Evolutionary conservation across 495 filamentous ascomycete genomes (phyloP).

Genomic region (Trichodelitschia bisporula): DNA sequence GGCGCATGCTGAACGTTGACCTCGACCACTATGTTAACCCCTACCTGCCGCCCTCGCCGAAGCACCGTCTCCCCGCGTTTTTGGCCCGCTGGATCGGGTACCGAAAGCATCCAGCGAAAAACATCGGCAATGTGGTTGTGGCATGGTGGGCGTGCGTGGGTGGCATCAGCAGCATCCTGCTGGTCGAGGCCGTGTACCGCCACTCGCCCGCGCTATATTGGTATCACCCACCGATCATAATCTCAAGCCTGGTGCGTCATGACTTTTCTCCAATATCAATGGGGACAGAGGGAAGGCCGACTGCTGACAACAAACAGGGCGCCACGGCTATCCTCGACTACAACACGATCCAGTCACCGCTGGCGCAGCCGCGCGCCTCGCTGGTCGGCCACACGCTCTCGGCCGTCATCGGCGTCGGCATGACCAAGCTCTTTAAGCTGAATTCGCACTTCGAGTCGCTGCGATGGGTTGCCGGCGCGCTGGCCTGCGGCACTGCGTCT

Average conservation of each 20-base stretch:
- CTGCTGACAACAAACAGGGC: too few species aligned
- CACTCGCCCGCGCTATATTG: constrained; percentile 2
- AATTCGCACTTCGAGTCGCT: not conserved
- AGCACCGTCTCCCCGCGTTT: not conserved
- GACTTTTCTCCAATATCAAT: not conserved
- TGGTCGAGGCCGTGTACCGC: constrained; percentile 3
- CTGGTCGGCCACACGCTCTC: constrained; percentile 6
- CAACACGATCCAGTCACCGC: constrained; percentile 4
- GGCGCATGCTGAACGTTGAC: too few species aligned
- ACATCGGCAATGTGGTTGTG: not conserved
- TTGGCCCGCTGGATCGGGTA: constrained; percentile 1
- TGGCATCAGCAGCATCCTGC: constrained; percentile 3
- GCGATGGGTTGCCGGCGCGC: constrained; percentile 4
- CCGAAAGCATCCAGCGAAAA: not conserved
- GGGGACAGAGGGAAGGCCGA: not conserved
- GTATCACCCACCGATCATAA: constrained; percentile 1
- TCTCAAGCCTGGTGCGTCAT: constrained; percentile 3
- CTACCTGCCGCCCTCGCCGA: too few species aligned
- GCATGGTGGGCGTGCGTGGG: constrained; percentile 4
- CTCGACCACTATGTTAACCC: too few species aligned
- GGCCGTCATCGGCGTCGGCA: constrained; percentile 4
- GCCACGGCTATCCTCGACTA: constrained; percentile 6
- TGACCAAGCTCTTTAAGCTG: constrained; percentile 2
- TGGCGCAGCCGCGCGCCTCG: constrained; percentile 5
- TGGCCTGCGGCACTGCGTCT: constrained; percentile 4